A percentile compares a stretch with the other conserved stretches of the same genome.
Conservation (phyloP, 352 stramenopile genomes). For the Globisporangium emineosum region DNA sequence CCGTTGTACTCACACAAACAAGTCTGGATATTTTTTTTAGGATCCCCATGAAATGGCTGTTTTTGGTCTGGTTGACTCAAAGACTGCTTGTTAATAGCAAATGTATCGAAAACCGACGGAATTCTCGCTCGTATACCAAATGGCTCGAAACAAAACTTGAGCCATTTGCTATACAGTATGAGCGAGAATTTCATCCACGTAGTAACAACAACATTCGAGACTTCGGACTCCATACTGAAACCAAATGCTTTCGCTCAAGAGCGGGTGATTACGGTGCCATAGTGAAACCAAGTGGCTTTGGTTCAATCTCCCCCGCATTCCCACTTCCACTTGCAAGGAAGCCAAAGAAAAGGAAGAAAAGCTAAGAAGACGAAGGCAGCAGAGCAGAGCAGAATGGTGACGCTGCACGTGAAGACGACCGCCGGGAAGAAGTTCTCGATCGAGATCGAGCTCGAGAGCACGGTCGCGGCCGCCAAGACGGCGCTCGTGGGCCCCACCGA, state of each 20-base stretch:
- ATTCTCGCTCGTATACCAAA: too few species aligned
- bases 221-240: not conserved
- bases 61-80: too few species aligned
- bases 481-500: slow-evolving; percentile 64
- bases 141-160: too few species aligned
- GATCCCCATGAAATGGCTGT: too few species aligned
- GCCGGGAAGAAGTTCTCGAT: slow-evolving; percentile 76
- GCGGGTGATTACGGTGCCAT: not conserved
- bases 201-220: not conserved
- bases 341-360: slow-evolving; percentile 3
- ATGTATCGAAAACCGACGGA: too few species aligned
- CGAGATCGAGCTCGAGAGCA: slow-evolving; percentile 64
- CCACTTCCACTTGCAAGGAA: not conserved
- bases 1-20: too few species aligned
- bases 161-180: too few species aligned
- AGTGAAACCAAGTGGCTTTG: not conserved
- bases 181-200: too few species aligned
- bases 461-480: slow-evolving; percentile 77
- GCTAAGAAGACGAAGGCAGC: not conserved
- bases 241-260: not conserved
- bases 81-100: too few species aligned
- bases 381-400: slow-evolving; percentile 45
- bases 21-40: too few species aligned
- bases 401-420: slow-evolving; percentile 82
- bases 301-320: not conserved